Base-by-base conservation (phyloP, 257 asterid species). In the Perilla frutescens region DNA sequence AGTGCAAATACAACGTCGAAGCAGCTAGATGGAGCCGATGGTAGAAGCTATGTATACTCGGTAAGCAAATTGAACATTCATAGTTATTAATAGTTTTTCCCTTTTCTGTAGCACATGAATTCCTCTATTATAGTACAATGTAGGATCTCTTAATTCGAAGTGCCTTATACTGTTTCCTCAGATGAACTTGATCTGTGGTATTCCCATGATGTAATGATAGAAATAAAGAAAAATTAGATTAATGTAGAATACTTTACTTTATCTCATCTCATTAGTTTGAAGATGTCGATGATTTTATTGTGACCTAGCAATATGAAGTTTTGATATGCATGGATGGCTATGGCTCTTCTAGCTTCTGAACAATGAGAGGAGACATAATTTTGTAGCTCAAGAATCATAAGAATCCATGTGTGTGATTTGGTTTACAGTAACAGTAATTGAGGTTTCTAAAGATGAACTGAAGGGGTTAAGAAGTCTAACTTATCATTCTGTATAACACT, bases 51-150 rank as follows among this genome's bases (percentile, higher is more conserved):
- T 71, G 29, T 34, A 37, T 62, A 54, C 60, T 13, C 4, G 43
- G 79, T 39, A 67, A 12, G 26, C 55, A 48, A 67, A 48, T 37
- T 56, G 12, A 29, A 15, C 6, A 51, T 6, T 29, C 48, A 56
- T 10, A 66, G 29, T 41, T 51, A 14, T 41, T 44, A 48, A 3
- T 62, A n/a, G 34, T 9, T 32, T 56, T 29, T 15, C 26, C 29
- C 34, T 14, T 20, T 13, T 79, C 32, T 62, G 62, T 37, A 54
- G 51, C 56, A 68, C 79, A 36, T 68, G 57, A 53, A 48, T 67
- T 53, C 20, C 36, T 62, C 34, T 79, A 73, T 56, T 61, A 59
- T 37, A n/a, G n/a, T n/a, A 50, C 72, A 56, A 54, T 39, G 40
- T 67, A 36, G 44, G 59, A 41, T 60, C 66, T 59, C n/a, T 56